phyloP scores from a whole-genome alignment of 306 rosid species.

The Hippophae tibetana region DNA sequence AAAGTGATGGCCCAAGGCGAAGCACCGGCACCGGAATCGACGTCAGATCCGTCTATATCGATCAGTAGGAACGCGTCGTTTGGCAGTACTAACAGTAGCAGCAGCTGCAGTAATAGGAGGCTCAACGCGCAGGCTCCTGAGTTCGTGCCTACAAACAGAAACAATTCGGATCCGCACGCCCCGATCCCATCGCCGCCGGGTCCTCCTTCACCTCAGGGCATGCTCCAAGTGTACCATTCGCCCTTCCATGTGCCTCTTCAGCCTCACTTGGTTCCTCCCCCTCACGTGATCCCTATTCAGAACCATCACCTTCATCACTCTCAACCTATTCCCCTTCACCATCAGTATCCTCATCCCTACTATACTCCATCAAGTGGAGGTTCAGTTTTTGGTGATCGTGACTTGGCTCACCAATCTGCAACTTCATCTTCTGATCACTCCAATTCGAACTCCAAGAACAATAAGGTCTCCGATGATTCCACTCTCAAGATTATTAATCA shows the following conservation, averaged over 20 bases:
- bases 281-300: conserved; percentile 20
- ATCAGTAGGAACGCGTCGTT: conserved; percentile 49
- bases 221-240: conserved; percentile 24
- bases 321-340: neutral
- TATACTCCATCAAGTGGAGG: conserved; percentile 2
- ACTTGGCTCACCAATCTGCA: conserved; percentile 8
- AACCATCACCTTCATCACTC: conserved; percentile 32
- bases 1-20: conserved; percentile 48
- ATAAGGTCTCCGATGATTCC: conserved; percentile 66
- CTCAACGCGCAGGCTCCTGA: conserved; percentile 93
- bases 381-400: conserved; percentile 30
- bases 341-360: conserved; percentile 2
- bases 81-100: no score
- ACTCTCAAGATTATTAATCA: conserved; percentile 72
- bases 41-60: conserved; percentile 35
- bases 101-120: conserved; percentile 27
- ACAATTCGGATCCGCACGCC: conserved; percentile 22
- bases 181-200: conserved; percentile 34
- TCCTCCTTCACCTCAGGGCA: conserved; percentile 42
- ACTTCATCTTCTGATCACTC: conserved; percentile 46
- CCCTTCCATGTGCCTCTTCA: no score
- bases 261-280: no score
- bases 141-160: conserved; percentile 32
- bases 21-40: conserved; percentile 18
- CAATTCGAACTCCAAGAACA: conserved; percentile 10